These are phyloP conservation scores for Hapsidospora chrysogenum DNA, from an alignment of 495 filamentous ascomycete genomes.

Conservation along the genomic window DNA sequence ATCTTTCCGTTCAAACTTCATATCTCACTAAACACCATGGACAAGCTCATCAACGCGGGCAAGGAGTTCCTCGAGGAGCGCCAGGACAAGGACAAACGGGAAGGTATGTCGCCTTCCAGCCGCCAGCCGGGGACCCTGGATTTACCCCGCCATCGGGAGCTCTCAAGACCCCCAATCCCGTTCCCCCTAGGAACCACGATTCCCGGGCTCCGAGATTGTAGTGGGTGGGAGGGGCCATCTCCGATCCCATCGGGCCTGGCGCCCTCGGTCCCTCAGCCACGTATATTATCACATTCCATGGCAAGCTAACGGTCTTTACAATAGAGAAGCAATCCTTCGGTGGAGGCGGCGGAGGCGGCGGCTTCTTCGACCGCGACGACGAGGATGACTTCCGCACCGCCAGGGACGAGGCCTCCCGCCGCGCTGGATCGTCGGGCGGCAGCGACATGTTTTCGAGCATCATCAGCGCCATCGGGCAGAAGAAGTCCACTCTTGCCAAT, in stretches of 20 bases:
- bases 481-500: slow-evolving; percentile 28
- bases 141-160: background rate
- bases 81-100: background rate
- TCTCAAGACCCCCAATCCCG: background rate
- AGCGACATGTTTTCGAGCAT: slow-evolving; percentile 33
- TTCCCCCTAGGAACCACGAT: too few relatives aligned
- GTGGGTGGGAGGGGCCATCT: too few relatives aligned
- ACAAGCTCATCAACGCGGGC: slow-evolving; percentile 2
- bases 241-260: too few relatives aligned
- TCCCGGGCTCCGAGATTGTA: too few relatives aligned
- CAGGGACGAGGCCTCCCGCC: slow-evolving; percentile 30
- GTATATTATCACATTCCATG: too few relatives aligned
- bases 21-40: too few relatives aligned
- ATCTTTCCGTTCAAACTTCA: too few relatives aligned
- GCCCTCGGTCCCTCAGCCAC: too few relatives aligned
- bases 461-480: slow-evolving; percentile 28
- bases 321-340: too few relatives aligned
- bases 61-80: slow-evolving; percentile 2
- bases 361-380: slow-evolving; percentile 13
- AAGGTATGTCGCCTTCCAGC: background rate
- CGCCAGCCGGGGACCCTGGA: too few relatives aligned
- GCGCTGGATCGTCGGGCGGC: slow-evolving; percentile 29
- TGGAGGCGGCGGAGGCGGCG: slow-evolving; percentile 23
- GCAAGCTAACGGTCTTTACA: too few relatives aligned
- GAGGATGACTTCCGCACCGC: slow-evolving; percentile 33